These are phyloP conservation scores for Fraxinus angustifolia DNA, from an alignment of 305 asterid species.

Conservation along the genomic window DNA sequence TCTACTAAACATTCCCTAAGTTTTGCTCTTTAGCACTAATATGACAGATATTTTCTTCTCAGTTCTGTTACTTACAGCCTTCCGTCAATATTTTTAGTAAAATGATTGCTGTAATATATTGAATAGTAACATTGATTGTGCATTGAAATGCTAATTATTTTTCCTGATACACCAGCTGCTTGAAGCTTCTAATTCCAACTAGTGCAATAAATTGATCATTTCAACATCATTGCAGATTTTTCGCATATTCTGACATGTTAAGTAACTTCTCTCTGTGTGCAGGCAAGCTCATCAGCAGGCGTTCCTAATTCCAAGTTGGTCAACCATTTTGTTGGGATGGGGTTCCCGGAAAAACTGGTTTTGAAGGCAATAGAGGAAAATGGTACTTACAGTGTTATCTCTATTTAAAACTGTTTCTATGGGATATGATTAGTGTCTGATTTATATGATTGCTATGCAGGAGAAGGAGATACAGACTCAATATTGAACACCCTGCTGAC, in stretches of 20 bases:
- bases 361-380: slow-evolving; percentile 71
- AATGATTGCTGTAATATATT: background rate
- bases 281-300: slow-evolving; percentile 69
- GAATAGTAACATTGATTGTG: background rate
- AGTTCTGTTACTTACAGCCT: background rate
- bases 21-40: background rate
- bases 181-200: background rate
- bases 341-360: slow-evolving; percentile 67
- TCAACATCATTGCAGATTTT: background rate
- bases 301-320: slow-evolving; percentile 40
- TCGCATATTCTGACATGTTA: slow-evolving; percentile 5
- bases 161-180: background rate
- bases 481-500: slow-evolving; percentile 68
- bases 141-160: background rate
- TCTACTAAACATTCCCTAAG: background rate
- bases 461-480: slow-evolving; percentile 49
- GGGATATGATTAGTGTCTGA: slow-evolving; percentile 18
- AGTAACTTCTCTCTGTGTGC: slow-evolving; percentile 21
- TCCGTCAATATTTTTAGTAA: background rate
- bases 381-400: slow-evolving; percentile 39
- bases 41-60: background rate
- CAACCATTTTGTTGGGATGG: slow-evolving; percentile 65
- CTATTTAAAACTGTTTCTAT: slow-evolving; percentile 15
- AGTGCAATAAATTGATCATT: background rate
- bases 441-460: slow-evolving; percentile 35